Evolutionary conservation across 805 yeast species (phyloP).

Genomic region (Myxozyma kluyveri): DNA sequence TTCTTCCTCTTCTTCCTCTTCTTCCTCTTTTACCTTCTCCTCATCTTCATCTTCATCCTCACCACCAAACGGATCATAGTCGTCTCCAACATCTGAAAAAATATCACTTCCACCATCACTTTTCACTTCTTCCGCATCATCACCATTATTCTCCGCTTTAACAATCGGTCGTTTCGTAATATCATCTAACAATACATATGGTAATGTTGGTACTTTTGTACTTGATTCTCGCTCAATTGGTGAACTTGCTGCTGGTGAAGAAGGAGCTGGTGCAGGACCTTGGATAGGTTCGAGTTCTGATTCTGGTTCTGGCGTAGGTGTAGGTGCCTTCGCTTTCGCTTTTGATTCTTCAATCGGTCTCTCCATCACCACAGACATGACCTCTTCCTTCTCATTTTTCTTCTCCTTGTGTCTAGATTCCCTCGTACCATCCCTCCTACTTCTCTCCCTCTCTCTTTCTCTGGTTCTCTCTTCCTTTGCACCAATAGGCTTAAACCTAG

Average conservation of each 20-base stretch:
- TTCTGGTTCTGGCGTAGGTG: not conserved
- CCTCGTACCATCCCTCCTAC: not conserved
- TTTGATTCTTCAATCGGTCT: not conserved
- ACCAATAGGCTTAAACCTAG: not conserved
- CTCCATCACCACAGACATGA: not conserved
- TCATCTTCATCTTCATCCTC: conserved; percentile 17
- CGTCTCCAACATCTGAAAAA: conserved; percentile 27
- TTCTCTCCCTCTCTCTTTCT: not conserved
- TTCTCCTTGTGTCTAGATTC: not conserved
- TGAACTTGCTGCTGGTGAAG: too few species aligned
- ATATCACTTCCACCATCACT: conserved; percentile 23
- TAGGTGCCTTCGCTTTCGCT: not conserved
- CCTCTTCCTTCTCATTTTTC: not conserved
- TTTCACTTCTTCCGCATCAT: not conserved
- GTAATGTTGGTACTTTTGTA: not conserved
- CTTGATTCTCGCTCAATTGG: not conserved
- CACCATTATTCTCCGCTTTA: not conserved
- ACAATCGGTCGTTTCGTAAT: not conserved
- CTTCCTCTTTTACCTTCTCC: conserved; percentile 6
- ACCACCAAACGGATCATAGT: conserved; percentile 27
- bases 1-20: conserved; percentile 1
- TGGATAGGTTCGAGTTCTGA: not conserved
- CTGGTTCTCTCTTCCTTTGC: not conserved
- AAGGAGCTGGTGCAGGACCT: not conserved
- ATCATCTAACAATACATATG: not conserved